These are phyloP conservation scores for Brassica incana DNA, from an alignment of 345 rosid genomes.

Conservation along the genomic window DNA sequence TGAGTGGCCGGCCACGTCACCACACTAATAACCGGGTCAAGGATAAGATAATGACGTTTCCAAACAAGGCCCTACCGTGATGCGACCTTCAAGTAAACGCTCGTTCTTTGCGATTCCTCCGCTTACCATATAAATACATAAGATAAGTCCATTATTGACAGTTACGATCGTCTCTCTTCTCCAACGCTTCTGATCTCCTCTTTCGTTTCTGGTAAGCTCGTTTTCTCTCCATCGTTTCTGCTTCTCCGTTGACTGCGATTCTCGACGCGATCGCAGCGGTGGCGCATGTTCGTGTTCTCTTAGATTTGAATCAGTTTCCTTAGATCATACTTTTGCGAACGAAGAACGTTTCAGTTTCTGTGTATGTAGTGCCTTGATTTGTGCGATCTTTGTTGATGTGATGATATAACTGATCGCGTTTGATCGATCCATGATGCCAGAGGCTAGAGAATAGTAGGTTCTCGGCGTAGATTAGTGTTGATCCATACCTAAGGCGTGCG, in stretches of 20 bases:
- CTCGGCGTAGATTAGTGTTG: constrained; percentile 3
- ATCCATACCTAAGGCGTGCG: background rate
- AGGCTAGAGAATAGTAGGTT: background rate
- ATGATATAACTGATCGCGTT: background rate
- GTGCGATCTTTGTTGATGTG: constrained; percentile 19
- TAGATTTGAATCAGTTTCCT: constrained; percentile 1
- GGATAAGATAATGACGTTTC: constrained; percentile 22
- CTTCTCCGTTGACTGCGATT: constrained; percentile 9
- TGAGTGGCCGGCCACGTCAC: constrained; percentile 8
- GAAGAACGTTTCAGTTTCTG: background rate
- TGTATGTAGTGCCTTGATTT: background rate
- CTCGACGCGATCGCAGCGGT: constrained; percentile 12
- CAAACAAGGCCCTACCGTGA: constrained; percentile 28
- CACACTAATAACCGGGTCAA: background rate
- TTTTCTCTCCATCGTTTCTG: constrained; percentile 6
- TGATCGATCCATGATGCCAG: constrained; percentile 3
- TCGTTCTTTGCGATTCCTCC: background rate
- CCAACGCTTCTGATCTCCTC: background rate
- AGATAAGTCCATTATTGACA: constrained; percentile 6
- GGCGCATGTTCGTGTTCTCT: background rate
- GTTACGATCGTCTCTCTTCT: background rate
- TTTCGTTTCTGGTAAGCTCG: constrained; percentile 33
- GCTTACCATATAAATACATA: background rate
- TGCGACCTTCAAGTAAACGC: constrained; percentile 38
- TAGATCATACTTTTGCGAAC: background rate